These are phyloP conservation scores for Fraxinus pennsylvanica DNA, from an alignment of 257 asterid genomes.

Conservation along the genomic window DNA sequence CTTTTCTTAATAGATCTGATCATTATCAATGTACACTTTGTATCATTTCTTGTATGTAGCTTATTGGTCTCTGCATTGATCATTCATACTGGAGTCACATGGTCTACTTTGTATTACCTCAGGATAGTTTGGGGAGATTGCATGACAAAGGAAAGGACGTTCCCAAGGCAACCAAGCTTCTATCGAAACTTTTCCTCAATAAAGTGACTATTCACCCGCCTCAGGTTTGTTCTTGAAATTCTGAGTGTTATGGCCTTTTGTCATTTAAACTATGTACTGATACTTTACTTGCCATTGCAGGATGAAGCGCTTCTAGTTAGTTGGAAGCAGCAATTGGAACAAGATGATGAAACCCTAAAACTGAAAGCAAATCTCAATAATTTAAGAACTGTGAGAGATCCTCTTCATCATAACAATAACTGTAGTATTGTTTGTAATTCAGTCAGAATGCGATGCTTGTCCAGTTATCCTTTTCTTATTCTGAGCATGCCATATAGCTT, in stretches of 20 bases:
- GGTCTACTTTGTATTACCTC: conserved; percentile 33
- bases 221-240: conserved; percentile 52
- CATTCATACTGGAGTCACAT: conserved; percentile 26
- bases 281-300: conserved; percentile 41
- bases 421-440: background rate
- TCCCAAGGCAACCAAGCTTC: conserved; percentile 73
- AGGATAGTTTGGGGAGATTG: conserved; percentile 86
- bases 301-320: conserved; percentile 75
- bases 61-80: conserved; percentile 17
- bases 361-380: conserved; percentile 71
- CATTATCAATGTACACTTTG: conserved; percentile 9
- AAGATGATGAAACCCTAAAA: conserved; percentile 79
- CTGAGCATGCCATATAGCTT: background rate
- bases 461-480: background rate
- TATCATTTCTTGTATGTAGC: background rate
- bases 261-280: conserved; percentile 26
- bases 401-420: background rate
- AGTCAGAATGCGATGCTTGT: background rate
- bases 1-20: background rate
- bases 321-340: conserved; percentile 87
- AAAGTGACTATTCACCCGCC: conserved; percentile 85
- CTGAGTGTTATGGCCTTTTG: conserved; percentile 7
- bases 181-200: conserved; percentile 80
- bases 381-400: conserved; percentile 65
- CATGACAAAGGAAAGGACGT: conserved; percentile 78